Evolutionary conservation across 1,284 basidiomycete genomes (phyloP).

Genomic region (Ceratobasidium sp.): DNA sequence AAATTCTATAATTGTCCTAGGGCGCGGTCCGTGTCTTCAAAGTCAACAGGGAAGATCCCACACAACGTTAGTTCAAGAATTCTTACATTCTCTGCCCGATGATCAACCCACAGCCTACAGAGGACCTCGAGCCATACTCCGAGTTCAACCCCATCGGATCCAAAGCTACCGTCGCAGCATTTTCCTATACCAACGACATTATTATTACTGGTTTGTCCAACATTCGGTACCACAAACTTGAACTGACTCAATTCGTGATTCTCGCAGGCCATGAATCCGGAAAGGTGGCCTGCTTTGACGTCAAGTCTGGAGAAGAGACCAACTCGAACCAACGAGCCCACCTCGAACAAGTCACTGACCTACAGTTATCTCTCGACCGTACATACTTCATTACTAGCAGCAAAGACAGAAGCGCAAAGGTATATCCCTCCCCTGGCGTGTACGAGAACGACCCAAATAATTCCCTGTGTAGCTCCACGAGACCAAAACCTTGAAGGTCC

Average conservation of each 20-base stretch:
- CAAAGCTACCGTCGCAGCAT: conserved; percentile 95
- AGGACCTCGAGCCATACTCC: conserved; percentile 76
- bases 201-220: conserved; percentile 75
- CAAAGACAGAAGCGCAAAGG: conserved; percentile 96
- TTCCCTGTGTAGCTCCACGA: conserved; percentile 77
- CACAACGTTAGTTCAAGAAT: conserved; percentile 68
- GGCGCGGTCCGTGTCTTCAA: conserved; percentile 89
- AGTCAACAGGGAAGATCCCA: conserved; percentile 84
- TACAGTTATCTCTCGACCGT: conserved; percentile 90
- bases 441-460: neutral
- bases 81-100: conserved; percentile 29
- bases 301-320: conserved; percentile 88
- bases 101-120: conserved; percentile 57
- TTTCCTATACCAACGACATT: conserved; percentile 80
- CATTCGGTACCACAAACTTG: neutral
- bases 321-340: conserved; percentile 86
- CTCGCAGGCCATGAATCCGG: conserved; percentile 85
- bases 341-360: conserved; percentile 85
- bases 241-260: conserved; percentile 43
- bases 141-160: conserved; percentile 91
- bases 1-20: conserved; percentile 25
- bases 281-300: conserved; percentile 90
- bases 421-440: conserved; percentile 56
- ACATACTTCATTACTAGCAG: conserved; percentile 96
- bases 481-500: conserved; percentile 85